Evolutionary conservation across 2,329 filamentous ascomycete genomes (phyloP).

Genomic region (Ophiobolus disseminans): DNA sequence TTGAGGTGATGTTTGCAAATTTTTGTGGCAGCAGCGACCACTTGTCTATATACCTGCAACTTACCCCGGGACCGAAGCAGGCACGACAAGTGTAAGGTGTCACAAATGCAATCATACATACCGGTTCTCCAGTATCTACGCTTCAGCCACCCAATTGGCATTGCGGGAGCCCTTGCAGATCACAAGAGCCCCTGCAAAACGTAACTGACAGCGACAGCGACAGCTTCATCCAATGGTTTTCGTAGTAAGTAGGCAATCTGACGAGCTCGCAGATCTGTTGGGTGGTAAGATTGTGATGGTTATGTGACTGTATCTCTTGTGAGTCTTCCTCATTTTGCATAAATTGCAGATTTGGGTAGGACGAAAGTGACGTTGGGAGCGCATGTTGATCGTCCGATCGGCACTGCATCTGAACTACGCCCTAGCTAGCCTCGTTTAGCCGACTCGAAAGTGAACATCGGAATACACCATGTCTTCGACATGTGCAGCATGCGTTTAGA

Average conservation of each 20-base stretch:
- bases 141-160: constrained; percentile 18
- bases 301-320: no score
- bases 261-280: no score
- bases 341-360: no score
- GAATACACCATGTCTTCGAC: no score
- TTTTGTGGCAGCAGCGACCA: background rate
- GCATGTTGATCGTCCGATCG: background rate
- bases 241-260: no score
- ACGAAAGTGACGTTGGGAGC: background rate
- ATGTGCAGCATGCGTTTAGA: no score
- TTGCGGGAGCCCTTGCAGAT: constrained; percentile 17
- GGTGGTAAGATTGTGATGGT: no score
- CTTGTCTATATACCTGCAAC: constrained; percentile 7
- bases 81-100: constrained; percentile 5
- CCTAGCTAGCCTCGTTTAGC: background rate
- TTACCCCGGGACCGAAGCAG: background rate
- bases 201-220: background rate
- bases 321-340: no score
- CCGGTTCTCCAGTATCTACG: background rate
- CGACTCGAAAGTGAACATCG: background rate
- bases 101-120: constrained; percentile 11
- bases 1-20: background rate
- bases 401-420: background rate
- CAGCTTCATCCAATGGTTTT: no score
- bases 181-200: constrained; percentile 13